Evolutionary conservation across 805 yeast species (phyloP).

Genomic region (Zygotorulaspora florentina): DNA sequence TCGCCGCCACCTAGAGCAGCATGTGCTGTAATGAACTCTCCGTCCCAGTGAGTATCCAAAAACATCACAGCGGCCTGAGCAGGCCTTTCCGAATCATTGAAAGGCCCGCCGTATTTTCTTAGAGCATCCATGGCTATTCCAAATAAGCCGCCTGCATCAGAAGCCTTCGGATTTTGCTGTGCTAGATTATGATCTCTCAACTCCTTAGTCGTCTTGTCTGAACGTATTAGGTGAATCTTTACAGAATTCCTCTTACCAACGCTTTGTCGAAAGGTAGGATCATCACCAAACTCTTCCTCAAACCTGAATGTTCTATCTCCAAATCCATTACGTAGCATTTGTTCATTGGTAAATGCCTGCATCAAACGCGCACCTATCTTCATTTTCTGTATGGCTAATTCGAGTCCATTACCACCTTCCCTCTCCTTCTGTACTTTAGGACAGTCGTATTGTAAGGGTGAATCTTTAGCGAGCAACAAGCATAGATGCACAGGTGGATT

Average conservation of each 20-base stretch:
- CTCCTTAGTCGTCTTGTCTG: conserved; percentile 64
- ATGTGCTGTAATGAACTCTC: conserved; percentile 61
- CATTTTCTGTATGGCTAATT: conserved; percentile 67
- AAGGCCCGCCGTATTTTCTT: conserved; percentile 50
- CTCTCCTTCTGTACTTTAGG: conserved; percentile 44
- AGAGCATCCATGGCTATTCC: conserved; percentile 77
- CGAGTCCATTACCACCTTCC: conserved; percentile 60
- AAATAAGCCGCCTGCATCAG: conserved; percentile 70
- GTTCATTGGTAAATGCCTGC: conserved; percentile 91
- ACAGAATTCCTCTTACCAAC: conserved; percentile 50
- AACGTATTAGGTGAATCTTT: conserved; percentile 71
- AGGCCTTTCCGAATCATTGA: conserved; percentile 43
- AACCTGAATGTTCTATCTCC: conserved; percentile 77
- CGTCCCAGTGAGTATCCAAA: conserved; percentile 83
- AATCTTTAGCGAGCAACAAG: conserved; percentile 70
- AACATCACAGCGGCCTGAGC: conserved; percentile 81
- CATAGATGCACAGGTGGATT: conserved; percentile 82
- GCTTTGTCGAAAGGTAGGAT: conserved; percentile 46
- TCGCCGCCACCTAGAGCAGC: conserved; percentile 94
- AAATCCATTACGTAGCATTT: conserved; percentile 72
- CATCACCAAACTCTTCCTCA: conserved; percentile 56
- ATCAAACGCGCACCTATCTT: conserved; percentile 80
- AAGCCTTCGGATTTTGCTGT: conserved; percentile 77
- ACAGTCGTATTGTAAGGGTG: conserved; percentile 65
- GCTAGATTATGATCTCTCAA: conserved; percentile 76